Base-by-base conservation (phyloP, 805 yeast species). In the Candida argentea region DNA sequence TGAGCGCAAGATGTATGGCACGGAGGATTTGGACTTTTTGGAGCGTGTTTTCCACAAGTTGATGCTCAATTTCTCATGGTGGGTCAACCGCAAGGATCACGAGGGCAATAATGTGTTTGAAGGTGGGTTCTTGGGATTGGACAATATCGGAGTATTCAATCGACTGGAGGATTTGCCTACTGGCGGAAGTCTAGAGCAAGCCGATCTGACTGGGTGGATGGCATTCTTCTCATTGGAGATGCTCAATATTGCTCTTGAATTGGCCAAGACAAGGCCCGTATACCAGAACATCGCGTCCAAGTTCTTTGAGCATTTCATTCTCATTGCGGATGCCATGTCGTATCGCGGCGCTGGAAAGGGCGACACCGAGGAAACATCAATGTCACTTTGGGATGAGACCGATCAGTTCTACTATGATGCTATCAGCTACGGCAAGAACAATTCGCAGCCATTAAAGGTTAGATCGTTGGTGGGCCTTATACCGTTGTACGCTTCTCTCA, bases 181-280 rank as follows among this genome's bases (percentile, higher is more conserved):
- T 2, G 95, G 95, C 22, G 95, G 95, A 27, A 71, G 67, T 20
- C 65, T 86, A 38, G 93, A 84, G 48, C 96, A 86, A 55, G 94
- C 95, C 0, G 96, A 86, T 55, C 81, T 94, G 10, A 87, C 96
- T 7, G 95, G 95, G 16, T 86, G 96, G 96, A 83, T 86, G 91
- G 95, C 94, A 0, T 86, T 89, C 60, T 86, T 79, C 58, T 72
- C 81, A 17, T 64, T 87, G 44, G 87, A 81, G 48, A 85, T 86
- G 95, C 69, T 87, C 55, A 86, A 84, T 52, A 87, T 87, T 48
- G 87, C 95, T 0, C 66, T 86, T 37, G 95, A 87, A 53, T 68
- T 86, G 43, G 89, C 95, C 13, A 84, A 81, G 50, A 73, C 77
- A 26, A 75, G 84, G 38, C 76, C 82, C 1, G 91, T 82, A 12